phyloP scores from a whole-genome alignment of 768 basidiomycete species.

The Lentinula aciculospora region DNA sequence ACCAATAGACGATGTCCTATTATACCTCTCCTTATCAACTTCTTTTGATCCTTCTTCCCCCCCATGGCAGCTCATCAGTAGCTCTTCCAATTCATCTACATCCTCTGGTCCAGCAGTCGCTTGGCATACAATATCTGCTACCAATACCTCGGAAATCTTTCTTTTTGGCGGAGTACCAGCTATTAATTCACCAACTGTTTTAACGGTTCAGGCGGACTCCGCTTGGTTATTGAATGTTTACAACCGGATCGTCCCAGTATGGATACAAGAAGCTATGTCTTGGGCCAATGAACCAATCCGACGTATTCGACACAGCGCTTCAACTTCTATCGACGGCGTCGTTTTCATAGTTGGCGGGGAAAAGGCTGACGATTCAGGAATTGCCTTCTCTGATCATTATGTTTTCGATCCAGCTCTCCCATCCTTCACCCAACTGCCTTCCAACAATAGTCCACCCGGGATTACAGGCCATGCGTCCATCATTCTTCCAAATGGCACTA shows the following conservation, averaged over 20 bases:
- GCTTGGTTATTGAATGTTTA: slow-evolving; percentile 47
- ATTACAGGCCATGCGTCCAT: slow-evolving; percentile 70
- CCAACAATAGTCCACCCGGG: slow-evolving; percentile 54
- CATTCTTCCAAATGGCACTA: slow-evolving; percentile 60
- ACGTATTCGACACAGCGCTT: slow-evolving; percentile 70
- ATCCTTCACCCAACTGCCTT: slow-evolving; percentile 51
- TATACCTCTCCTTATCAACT: slow-evolving; percentile 58
- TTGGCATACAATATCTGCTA: slow-evolving; percentile 76
- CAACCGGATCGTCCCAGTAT: slow-evolving; percentile 32
- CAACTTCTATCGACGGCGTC: slow-evolving; percentile 37
- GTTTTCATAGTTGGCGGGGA: slow-evolving; percentile 78
- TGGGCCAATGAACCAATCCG: slow-evolving; percentile 70
- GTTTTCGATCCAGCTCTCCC: slow-evolving; percentile 46
- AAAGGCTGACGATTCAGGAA: slow-evolving; percentile 72
- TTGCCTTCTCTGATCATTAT: slow-evolving; percentile 59
- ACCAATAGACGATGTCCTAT: slow-evolving; percentile 63
- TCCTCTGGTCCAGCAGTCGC: slow-evolving; percentile 59
- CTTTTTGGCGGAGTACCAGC: slow-evolving; percentile 77
- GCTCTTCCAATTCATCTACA: slow-evolving; percentile 34
- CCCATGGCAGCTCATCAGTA: slow-evolving; percentile 60
- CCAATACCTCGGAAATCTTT: slow-evolving; percentile 47
- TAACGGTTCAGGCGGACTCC: slow-evolving; percentile 56
- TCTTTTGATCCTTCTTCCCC: slow-evolving; percentile 57
- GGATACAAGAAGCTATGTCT: slow-evolving; percentile 37
- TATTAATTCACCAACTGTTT: slow-evolving; percentile 45